These are phyloP conservation scores for Lentinula aciculospora DNA, from an alignment of 768 basidiomycete species.

Conservation along the genomic window DNA sequence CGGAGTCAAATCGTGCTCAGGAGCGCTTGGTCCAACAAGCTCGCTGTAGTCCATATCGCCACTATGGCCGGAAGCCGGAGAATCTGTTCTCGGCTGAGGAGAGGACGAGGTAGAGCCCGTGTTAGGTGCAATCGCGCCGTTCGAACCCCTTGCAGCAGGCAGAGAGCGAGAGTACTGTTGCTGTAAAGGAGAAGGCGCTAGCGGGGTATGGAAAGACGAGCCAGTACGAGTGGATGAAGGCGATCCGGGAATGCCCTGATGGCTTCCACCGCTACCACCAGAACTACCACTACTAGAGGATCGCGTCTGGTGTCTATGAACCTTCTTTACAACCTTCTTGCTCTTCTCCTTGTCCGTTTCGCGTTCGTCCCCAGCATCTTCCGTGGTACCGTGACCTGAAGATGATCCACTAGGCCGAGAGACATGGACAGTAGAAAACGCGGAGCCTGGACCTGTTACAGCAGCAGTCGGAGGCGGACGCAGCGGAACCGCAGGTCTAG, in stretches of 20 bases:
- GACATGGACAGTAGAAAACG: background rate
- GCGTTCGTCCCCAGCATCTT: conserved; percentile 1
- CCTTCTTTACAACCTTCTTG: conserved; percentile 9
- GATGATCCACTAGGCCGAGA: background rate
- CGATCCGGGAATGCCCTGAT: conserved; percentile 34
- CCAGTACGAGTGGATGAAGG: conserved; percentile 48
- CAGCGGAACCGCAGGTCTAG: conserved; percentile 71
- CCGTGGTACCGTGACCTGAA: background rate
- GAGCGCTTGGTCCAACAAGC: conserved; percentile 18
- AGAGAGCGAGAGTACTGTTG: conserved; percentile 49
- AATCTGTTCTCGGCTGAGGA: conserved; percentile 14
- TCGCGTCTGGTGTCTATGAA: background rate
- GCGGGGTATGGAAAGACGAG: conserved; percentile 54
- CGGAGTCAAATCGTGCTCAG: conserved; percentile 28
- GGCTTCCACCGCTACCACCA: conserved; percentile 12
- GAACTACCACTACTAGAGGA: conserved; percentile 6
- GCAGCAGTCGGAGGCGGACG: conserved; percentile 26
- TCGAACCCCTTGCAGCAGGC: conserved; percentile 6
- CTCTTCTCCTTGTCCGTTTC: conserved; percentile 17
- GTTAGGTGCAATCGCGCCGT: conserved; percentile 17
- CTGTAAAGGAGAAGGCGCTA: conserved; percentile 62
- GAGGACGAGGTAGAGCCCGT: conserved; percentile 23
- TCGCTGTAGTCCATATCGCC: conserved; percentile 30
- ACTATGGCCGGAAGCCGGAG: conserved; percentile 6
- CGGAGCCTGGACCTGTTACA: background rate